Evolutionary conservation across 371 early-diverging fungal species (phyloP), one percentile per base, ranked within the genome.

Genomic region (Saksenaea oblongispora): DNA sequence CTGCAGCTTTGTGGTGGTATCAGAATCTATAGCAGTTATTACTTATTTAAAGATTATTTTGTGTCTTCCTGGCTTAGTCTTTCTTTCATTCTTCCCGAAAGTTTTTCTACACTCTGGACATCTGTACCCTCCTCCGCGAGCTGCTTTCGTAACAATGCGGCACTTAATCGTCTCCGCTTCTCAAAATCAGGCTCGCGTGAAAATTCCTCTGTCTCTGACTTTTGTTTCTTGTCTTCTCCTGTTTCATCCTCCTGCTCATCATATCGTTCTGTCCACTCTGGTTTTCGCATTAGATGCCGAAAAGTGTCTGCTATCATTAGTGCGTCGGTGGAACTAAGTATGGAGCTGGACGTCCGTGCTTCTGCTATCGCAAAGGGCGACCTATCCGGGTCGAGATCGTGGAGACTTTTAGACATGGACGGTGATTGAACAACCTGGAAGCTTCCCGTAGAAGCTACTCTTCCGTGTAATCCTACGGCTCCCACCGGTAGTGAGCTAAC

Each of bases 271-370:
- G 71, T 76, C 83, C 83, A 82, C 36, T 79, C 80, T 14, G 83
- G 83, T 59, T 82, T 82, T 59, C 83, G 74, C 80, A 82, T 76
- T 34, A 75, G 74, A 37, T 79, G 78, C 35, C 83, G 67, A 55
- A 82, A 82, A 1, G 80, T 82, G 42, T 82, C 83, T 13, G 80
- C 83, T 35, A 82, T 79, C 80, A 82, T 71, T 11, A 82, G 31
- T 0, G 83, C 83, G 61, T 82, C 83, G 36, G 76, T 79, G 15
- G 80, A 78, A 37, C 78, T 78, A 9, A 82, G 47, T 3, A 79
- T 75, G 35, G 78, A 78, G 26, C 76, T 77, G 0, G 79, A 76
- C n/a, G 70, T 72, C 44, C 75, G 71, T 22, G 69, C 75, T 35
- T 72, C 72, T 31, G 42, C 37, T 28, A 47, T 47, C 10, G 51